Percentiles rank a stretch among this genome's conserved stretches.
Evolutionary conservation across 352 stramenopile genomes (phyloP).

Genomic region (Phytophthora megakarya): DNA sequence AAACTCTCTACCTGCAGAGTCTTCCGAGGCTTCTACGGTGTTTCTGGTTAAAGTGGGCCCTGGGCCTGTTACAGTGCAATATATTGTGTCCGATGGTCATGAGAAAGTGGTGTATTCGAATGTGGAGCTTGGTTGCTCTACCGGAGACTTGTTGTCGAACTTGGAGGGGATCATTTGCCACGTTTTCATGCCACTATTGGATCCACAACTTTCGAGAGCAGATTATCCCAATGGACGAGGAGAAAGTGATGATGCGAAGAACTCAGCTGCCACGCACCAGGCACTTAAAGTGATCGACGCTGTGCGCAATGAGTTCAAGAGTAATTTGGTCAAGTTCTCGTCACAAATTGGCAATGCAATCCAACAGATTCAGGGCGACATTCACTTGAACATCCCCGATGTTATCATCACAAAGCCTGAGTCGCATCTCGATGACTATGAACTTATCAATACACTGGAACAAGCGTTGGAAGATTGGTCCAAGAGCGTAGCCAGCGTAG

Average conservation of each 20-base stretch:
- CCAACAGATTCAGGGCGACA: slow-evolving; percentile 94
- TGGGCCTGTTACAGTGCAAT: slow-evolving; percentile 53
- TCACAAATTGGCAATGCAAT: slow-evolving; percentile 93
- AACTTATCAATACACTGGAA: slow-evolving; percentile 90
- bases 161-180: slow-evolving; percentile 88
- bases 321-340: slow-evolving; percentile 92
- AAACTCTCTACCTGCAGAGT: slow-evolving; percentile 68
- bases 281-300: slow-evolving; percentile 84
- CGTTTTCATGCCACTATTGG: slow-evolving; percentile 89
- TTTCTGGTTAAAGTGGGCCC: slow-evolving; percentile 81
- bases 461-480: slow-evolving; percentile 93
- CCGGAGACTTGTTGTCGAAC: slow-evolving; percentile 81
- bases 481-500: slow-evolving; percentile 87
- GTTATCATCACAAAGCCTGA: slow-evolving; percentile 90
- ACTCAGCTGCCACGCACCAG: slow-evolving; percentile 33
- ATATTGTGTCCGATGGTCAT: slow-evolving; percentile 27
- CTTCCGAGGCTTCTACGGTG: slow-evolving; percentile 62
- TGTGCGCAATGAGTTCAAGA: slow-evolving; percentile 89
- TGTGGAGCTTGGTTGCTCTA: slow-evolving; percentile 89
- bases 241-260: slow-evolving; percentile 25
- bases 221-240: slow-evolving; percentile 13
- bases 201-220: slow-evolving; percentile 61
- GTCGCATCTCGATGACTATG: slow-evolving; percentile 83
- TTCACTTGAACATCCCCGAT: slow-evolving; percentile 93
- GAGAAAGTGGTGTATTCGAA: slow-evolving; percentile 69